Percentiles rank a stretch among this genome's conserved stretches.
phyloP scores from a whole-genome alignment of 1,284 basidiomycete genomes.

The Hortiboletus rubellus region DNA sequence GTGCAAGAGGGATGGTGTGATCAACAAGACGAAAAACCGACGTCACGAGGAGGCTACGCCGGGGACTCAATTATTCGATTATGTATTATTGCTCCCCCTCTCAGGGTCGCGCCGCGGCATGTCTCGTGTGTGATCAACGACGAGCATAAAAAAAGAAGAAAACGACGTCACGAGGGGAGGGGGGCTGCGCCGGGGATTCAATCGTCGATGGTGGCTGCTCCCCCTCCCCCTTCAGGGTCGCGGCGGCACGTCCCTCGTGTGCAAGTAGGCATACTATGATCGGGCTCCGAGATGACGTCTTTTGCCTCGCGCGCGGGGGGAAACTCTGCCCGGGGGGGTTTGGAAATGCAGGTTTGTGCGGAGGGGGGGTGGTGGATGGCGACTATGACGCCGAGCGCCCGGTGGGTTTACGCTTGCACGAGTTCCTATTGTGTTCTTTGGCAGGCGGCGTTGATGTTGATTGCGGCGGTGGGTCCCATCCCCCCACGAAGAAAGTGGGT shows the following conservation, averaged over 20 bases:
- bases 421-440: too few species aligned
- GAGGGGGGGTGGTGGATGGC: too few species aligned
- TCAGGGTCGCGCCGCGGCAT: too few species aligned
- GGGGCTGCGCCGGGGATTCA: constrained; percentile 9
- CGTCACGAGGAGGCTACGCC: constrained; percentile 12
- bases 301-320: neutral
- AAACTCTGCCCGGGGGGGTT: too few species aligned
- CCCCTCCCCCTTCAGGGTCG: constrained; percentile 2
- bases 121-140: neutral
- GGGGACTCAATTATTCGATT: neutral
- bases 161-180: constrained; percentile 11
- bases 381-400: too few species aligned
- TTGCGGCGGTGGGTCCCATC: too few species aligned
- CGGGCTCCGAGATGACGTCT: constrained; percentile 10
- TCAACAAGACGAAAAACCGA: neutral
- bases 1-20: neutral
- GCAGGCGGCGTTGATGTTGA: too few species aligned
- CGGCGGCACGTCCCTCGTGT: neutral
- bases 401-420: too few species aligned
- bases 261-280: neutral
- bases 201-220: neutral
- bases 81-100: too few species aligned
- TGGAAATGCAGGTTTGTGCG: too few species aligned
- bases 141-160: neutral
- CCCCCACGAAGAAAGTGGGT: too few species aligned